A percentile compares a stretch with the other conserved stretches of the same genome.
Evolutionary conservation across 108 stramenopile species (phyloP).

Genomic region (Cylindrotheca closterium): DNA sequence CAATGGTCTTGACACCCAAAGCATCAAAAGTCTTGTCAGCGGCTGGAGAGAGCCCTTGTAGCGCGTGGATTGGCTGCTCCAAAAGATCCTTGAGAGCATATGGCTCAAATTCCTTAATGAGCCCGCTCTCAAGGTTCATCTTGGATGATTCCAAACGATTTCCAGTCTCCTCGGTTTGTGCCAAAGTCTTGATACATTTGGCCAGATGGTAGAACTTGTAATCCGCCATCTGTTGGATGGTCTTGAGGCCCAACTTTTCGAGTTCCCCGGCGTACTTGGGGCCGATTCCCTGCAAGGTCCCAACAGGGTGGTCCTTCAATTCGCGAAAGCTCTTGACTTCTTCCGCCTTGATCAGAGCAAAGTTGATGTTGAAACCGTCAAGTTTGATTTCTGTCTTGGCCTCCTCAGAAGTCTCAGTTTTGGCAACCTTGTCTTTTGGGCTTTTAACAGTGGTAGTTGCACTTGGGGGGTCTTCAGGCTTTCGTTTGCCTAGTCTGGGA

Average conservation of each 20-base stretch:
- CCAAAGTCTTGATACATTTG: constrained; percentile 26
- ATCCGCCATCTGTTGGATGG: constrained; percentile 33
- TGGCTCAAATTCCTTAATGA: constrained; percentile 44
- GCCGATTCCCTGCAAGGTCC: constrained; percentile 36
- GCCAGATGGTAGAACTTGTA: constrained; percentile 48
- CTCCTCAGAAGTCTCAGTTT: too few relatives aligned
- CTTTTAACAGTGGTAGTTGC: too few relatives aligned
- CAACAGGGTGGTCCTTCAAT: constrained; percentile 7
- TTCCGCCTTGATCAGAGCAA: constrained; percentile 32
- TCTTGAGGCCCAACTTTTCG: constrained; percentile 17
- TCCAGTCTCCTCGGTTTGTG: constrained; percentile 27
- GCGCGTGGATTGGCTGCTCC: constrained; percentile 31
- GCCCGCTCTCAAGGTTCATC: constrained; percentile 46
- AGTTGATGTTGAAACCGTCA: too few relatives aligned
- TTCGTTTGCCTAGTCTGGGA: too few relatives aligned
- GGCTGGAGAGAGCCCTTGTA: constrained; percentile 29
- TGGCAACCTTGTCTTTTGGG: too few relatives aligned
- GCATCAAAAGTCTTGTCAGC: constrained; percentile 14
- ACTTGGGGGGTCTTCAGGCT: too few relatives aligned
- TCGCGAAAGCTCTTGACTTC: constrained; percentile 25
- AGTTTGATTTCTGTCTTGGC: too few relatives aligned
- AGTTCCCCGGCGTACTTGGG: constrained; percentile 20
- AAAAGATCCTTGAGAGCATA: constrained; percentile 41
- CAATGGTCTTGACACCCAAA: constrained; percentile 34
- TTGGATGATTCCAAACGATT: constrained; percentile 13